Base-by-base conservation (phyloP, 164 flowering plant genomes). In the Houttuynia cordata region DNA sequence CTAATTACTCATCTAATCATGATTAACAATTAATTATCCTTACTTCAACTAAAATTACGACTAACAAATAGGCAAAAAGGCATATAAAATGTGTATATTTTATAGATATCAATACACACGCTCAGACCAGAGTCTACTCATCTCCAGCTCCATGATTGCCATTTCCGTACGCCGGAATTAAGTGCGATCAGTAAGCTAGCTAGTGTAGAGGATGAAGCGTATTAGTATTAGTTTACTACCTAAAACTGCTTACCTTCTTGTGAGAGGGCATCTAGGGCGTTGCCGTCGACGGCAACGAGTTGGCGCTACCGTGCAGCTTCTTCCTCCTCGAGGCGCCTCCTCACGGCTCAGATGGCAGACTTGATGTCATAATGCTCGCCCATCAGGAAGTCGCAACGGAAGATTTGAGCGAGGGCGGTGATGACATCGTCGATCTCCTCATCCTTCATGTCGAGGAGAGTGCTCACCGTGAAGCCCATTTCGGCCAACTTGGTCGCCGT, bases 371-470 rank as follows among this genome's bases (percentile, higher is more conserved):
- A 94, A 22, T 96, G 71, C 73, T 94, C 99, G 0, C 99, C 97
- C 24, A 94, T 93, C 41, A 91, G 83, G 0, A 94, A 78, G 22
- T 94, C 97, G 91, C 91, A 85, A 41, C 91, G 68, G 74, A 83
- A 91, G 19, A 94, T 78, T 40, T 91, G 96, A 12, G 77, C 76
- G 57, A 94, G 71, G 67, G 86, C 87, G 71, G 71, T 79, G 93
- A 91, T 91, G 96, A 94, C 91, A 23, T 88, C 96, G 55, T 91
- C 99, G 8, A 94, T 77, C 84, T 94, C 97, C 24, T 81, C 93
- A 47, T 94, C 99, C 59, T 68, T 86, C 99, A 94, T 94, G 69
- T 84, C 81, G 69, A 91, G 19, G 0, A 91, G 83, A 0, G 99
- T 91, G 70, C 73, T 94, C 51, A 75, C 91, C 0, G 99, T 94